Evolutionary conservation across 208 protist genomes (phyloP).

Genomic region (Acanthamoeba triangularis): DNA sequence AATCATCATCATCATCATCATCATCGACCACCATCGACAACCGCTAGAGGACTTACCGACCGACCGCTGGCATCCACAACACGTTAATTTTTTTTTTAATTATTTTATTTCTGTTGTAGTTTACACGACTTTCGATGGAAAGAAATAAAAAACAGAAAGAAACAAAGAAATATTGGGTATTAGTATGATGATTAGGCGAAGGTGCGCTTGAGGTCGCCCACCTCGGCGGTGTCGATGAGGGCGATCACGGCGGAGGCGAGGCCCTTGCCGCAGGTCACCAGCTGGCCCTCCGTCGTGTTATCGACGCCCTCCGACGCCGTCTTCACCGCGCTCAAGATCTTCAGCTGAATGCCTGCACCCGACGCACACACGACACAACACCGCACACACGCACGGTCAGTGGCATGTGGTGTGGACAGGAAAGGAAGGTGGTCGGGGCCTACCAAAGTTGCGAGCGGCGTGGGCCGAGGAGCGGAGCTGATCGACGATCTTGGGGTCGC

Average conservation of each 20-base stretch:
- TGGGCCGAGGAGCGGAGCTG: slow-evolving; percentile 35
- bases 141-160: too few relatives aligned
- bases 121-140: not conserved
- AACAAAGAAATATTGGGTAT: too few relatives aligned
- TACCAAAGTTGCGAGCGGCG: slow-evolving; percentile 61
- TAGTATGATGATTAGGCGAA: not conserved
- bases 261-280: slow-evolving; percentile 70
- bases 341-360: slow-evolving; percentile 49
- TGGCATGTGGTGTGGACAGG: not conserved
- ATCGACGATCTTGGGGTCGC: slow-evolving; percentile 66
- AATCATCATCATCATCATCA: too few relatives aligned
- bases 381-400: not conserved
- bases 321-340: slow-evolving; percentile 75
- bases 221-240: slow-evolving; percentile 59
- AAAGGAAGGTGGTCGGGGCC: not conserved
- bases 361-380: not conserved
- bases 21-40: not conserved
- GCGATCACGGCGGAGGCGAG: slow-evolving; percentile 51
- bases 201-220: slow-evolving; percentile 56
- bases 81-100: not conserved
- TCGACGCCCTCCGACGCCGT: slow-evolving; percentile 29
- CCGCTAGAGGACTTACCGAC: not conserved
- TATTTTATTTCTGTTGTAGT: not conserved
- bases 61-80: not conserved
- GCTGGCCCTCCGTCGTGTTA: slow-evolving; percentile 64